phyloP scores from a whole-genome alignment of 164 flowering plant genomes.

The Cinnamomum micranthum region DNA sequence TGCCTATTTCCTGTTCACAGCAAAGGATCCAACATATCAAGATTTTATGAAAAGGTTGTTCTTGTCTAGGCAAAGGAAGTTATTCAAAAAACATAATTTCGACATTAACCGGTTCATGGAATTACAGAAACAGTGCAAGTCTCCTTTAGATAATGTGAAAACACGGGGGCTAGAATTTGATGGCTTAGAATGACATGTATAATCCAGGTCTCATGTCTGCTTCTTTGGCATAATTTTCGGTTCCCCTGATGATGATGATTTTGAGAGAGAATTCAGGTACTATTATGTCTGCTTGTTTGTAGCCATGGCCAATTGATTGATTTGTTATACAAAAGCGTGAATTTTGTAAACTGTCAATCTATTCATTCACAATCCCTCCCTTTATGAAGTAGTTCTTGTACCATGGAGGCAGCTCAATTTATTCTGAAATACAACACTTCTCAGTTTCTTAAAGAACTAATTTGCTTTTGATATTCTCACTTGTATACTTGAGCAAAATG shows the following conservation, averaged over 20 bases:
- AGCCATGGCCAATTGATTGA: neutral
- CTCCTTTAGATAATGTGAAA: conserved; percentile 27
- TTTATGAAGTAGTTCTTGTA: neutral
- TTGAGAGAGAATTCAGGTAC: neutral
- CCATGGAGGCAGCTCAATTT: neutral
- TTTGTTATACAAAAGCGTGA: neutral
- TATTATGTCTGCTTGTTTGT: neutral
- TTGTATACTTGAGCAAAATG: too few species aligned
- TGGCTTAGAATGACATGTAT: neutral
- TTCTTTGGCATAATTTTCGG: neutral
- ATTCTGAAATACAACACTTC: neutral
- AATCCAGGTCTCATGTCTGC: conserved; percentile 4
- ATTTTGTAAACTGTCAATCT: neutral
- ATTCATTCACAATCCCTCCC: neutral
- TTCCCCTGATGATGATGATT: too few species aligned
- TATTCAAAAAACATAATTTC: conserved; percentile 55
- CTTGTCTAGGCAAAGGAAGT: conserved; percentile 64
- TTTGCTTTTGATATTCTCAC: too few species aligned
- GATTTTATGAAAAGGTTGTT: conserved; percentile 80
- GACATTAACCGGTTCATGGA: conserved; percentile 55
- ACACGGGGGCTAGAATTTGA: neutral
- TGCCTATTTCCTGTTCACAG: conserved; percentile 74
- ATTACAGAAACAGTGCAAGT: conserved; percentile 54
- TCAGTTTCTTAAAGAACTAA: too few species aligned
- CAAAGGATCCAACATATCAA: conserved; percentile 83